phyloP scores from a whole-genome alignment of 305 asterid species.

The Caryopteris hybrid region DNA sequence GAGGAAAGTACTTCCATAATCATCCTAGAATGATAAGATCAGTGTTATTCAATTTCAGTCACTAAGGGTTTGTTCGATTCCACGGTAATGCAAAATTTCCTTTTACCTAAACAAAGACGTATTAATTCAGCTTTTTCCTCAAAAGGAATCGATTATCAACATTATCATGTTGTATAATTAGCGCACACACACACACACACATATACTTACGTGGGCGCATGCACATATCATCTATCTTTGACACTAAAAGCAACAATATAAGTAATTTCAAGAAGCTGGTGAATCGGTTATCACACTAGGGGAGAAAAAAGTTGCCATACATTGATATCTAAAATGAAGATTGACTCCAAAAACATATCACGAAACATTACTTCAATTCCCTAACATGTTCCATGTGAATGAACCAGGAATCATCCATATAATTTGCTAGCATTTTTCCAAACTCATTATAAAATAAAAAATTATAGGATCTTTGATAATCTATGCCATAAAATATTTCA shows the following conservation, averaged over 20 bases:
- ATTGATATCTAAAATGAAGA: background rate
- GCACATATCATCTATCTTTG: background rate
- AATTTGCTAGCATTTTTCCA: background rate
- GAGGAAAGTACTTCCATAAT: background rate
- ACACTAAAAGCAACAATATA: background rate
- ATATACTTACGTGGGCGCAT: background rate
- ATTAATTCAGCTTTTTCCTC: too few relatives aligned
- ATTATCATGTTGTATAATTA: too few relatives aligned
- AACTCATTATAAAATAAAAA: background rate
- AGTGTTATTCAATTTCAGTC: background rate
- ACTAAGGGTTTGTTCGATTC: background rate
- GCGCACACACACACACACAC: too few relatives aligned
- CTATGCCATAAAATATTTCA: background rate
- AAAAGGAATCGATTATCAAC: too few relatives aligned
- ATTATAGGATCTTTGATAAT: too few relatives aligned
- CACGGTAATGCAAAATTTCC: background rate
- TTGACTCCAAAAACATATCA: background rate
- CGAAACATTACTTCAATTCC: background rate
- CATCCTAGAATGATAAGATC: background rate
- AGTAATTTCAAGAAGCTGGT: background rate
- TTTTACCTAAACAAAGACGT: too few relatives aligned
- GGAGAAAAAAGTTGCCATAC: background rate
- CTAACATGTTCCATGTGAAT: background rate
- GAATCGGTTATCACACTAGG: background rate
- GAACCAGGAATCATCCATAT: background rate